A percentile compares a stretch with the other conserved stretches of the same genome.
These are phyloP conservation scores for Acanthamoeba triangularis DNA, from an alignment of 208 protist genomes.

Conservation along the genomic window DNA sequence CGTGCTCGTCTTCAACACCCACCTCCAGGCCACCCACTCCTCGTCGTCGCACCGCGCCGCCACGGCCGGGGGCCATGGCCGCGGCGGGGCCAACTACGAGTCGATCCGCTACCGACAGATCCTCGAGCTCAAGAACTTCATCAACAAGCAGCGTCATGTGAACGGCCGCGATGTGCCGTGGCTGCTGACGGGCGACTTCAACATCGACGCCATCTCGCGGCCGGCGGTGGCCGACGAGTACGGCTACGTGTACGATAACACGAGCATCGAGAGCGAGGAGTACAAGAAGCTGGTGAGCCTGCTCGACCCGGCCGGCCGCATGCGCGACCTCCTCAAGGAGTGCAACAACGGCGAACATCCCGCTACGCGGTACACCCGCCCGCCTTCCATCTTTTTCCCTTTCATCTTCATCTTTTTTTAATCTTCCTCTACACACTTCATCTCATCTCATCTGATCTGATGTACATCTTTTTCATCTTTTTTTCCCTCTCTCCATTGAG, in stretches of 20 bases:
- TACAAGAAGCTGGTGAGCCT: slow-evolving; percentile 68
- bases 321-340: slow-evolving; percentile 71
- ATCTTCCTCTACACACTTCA: slow-evolving; percentile 13
- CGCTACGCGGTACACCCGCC: not conserved
- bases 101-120: slow-evolving; percentile 71
- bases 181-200: slow-evolving; percentile 73
- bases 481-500: too few relatives aligned
- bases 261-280: slow-evolving; percentile 73
- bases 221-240: slow-evolving; percentile 70
- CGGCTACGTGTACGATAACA: slow-evolving; percentile 75
- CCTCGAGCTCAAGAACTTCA: slow-evolving; percentile 67
- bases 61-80: not conserved
- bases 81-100: slow-evolving; percentile 28
- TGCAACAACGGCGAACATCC: slow-evolving; percentile 68
- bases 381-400: not conserved
- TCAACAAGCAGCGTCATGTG: slow-evolving; percentile 67
- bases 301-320: slow-evolving; percentile 18
- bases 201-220: slow-evolving; percentile 75
- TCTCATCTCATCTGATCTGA: too few relatives aligned
- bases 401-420: not conserved
- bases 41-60: not conserved
- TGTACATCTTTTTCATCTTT: too few relatives aligned
- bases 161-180: slow-evolving; percentile 60
- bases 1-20: slow-evolving; percentile 73
- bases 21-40: slow-evolving; percentile 71